phyloP scores from a whole-genome alignment of 768 basidiomycete genomes.

The Boletus rubropictus region DNA sequence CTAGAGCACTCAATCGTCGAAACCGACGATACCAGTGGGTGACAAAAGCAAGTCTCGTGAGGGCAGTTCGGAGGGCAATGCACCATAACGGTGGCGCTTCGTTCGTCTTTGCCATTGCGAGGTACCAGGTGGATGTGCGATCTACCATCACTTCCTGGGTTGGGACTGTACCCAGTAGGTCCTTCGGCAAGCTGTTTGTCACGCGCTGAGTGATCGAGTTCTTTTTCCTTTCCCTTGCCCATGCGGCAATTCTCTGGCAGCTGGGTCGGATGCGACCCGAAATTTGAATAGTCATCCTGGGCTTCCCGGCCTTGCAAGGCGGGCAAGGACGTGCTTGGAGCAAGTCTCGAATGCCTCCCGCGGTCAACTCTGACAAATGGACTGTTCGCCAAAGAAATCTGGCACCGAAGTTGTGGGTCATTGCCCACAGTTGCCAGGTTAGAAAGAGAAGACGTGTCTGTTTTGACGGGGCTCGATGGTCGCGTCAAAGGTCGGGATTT shows the following conservation, averaged over 20 bases:
- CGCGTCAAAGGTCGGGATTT: constrained; percentile 21
- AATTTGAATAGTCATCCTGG: not conserved
- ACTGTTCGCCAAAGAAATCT: not conserved
- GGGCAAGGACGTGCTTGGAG: constrained; percentile 19
- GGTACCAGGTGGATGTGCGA: constrained; percentile 24
- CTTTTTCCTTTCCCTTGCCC: constrained; percentile 4
- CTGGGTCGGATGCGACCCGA: not conserved
- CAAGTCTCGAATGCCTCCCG: constrained; percentile 16
- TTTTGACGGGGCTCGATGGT: constrained; percentile 22
- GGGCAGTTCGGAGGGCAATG: constrained; percentile 17
- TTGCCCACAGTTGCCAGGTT: not conserved
- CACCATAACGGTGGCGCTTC: constrained; percentile 11
- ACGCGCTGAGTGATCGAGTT: not conserved
- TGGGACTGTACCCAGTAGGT: not conserved
- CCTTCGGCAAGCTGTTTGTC: constrained; percentile 2
- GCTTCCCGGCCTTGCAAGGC: constrained; percentile 5
- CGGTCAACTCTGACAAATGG: constrained; percentile 20
- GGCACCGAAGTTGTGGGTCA: not conserved
- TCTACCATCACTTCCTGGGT: constrained; percentile 6
- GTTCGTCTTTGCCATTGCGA: constrained; percentile 7
- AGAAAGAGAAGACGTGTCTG: not conserved
- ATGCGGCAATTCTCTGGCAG: not conserved
- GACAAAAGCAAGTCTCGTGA: constrained; percentile 13
- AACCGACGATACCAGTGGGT: not conserved
- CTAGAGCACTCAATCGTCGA: not conserved